A percentile compares a stretch with the other conserved stretches of the same genome.
These are phyloP conservation scores for Termitomyces sp. DNA, from an alignment of 768 basidiomycete species.

Conservation along the genomic window DNA sequence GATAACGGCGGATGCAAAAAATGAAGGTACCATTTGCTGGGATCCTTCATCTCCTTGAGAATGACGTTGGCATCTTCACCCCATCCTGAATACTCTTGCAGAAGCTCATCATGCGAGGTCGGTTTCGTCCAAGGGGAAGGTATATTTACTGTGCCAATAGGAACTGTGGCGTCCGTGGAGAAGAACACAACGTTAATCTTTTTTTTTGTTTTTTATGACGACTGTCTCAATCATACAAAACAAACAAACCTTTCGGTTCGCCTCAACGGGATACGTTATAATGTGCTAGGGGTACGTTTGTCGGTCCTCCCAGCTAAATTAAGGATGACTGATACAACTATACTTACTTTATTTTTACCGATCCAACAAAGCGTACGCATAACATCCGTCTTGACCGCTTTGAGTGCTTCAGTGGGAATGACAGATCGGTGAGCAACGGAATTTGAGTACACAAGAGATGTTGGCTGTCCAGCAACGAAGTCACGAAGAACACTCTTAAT, in stretches of 20 bases:
- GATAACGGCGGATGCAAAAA: constrained; percentile 39
- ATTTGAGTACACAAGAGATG: constrained; percentile 36
- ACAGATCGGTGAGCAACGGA: constrained; percentile 46
- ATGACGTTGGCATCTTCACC: constrained; percentile 38
- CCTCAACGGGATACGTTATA: constrained; percentile 45
- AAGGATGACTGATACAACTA: neutral
- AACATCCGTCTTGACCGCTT: constrained; percentile 33
- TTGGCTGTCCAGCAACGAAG: constrained; percentile 21
- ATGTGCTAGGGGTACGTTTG: constrained; percentile 36
- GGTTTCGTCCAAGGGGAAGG: constrained; percentile 38
- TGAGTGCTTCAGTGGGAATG: constrained; percentile 33
- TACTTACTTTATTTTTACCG: constrained; percentile 39
- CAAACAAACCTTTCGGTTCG: constrained; percentile 30
- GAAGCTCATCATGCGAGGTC: constrained; percentile 36
- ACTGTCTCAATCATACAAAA: neutral
- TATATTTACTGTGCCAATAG: constrained; percentile 21
- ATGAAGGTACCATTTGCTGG: constrained; percentile 52
- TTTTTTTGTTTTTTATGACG: neutral
- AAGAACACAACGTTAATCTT: constrained; percentile 47
- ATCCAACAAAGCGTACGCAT: constrained; percentile 36
- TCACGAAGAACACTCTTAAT: constrained; percentile 42
- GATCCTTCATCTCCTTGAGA: constrained; percentile 35
- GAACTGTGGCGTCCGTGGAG: constrained; percentile 25
- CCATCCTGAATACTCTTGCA: constrained; percentile 38
- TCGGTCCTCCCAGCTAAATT: neutral